Evolutionary conservation across 176 grass and related monocot species (phyloP).

Genomic region (Ensete ventricosum): DNA sequence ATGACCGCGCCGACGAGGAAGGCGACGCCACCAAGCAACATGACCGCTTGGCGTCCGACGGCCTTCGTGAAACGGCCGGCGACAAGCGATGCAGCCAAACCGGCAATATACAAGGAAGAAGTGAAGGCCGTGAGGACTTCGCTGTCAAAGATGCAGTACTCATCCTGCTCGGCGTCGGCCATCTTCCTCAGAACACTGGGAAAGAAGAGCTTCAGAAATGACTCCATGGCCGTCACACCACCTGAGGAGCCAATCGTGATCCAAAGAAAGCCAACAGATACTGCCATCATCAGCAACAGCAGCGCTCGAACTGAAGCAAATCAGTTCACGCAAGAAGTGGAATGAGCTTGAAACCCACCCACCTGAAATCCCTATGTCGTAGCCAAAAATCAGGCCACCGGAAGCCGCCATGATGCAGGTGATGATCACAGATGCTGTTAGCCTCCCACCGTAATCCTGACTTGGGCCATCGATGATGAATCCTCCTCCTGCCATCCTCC

Average conservation of each 20-base stretch:
- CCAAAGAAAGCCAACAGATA: no score
- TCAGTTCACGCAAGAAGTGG: background rate
- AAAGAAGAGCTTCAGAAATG: slow-evolving; percentile 60
- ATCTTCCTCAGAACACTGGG: slow-evolving; percentile 42
- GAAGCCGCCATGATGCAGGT: slow-evolving; percentile 76
- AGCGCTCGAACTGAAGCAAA: background rate
- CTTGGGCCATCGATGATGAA: slow-evolving; percentile 16
- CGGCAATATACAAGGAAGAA: slow-evolving; percentile 71
- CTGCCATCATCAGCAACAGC: no score
- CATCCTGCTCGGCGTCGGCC: slow-evolving; percentile 28
- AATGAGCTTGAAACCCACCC: background rate
- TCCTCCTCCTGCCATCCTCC: slow-evolving; percentile 39
- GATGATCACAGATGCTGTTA: slow-evolving; percentile 52
- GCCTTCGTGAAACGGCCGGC: slow-evolving; percentile 54
- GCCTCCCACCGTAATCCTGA: slow-evolving; percentile 38
- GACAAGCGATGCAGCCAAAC: slow-evolving; percentile 39
- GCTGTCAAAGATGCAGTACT: slow-evolving; percentile 72
- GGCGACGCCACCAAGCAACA: slow-evolving; percentile 56
- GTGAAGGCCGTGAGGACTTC: slow-evolving; percentile 70
- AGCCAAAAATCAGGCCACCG: slow-evolving; percentile 85
- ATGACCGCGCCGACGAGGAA: slow-evolving; percentile 60
- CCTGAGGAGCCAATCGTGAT: slow-evolving; percentile 6
- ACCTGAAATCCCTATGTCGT: slow-evolving; percentile 88
- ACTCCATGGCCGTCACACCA: slow-evolving; percentile 57
- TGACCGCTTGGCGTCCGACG: slow-evolving; percentile 50